Base-by-base conservation (phyloP, 1,284 basidiomycete species). In the Malassezia vespertilionis region DNA sequence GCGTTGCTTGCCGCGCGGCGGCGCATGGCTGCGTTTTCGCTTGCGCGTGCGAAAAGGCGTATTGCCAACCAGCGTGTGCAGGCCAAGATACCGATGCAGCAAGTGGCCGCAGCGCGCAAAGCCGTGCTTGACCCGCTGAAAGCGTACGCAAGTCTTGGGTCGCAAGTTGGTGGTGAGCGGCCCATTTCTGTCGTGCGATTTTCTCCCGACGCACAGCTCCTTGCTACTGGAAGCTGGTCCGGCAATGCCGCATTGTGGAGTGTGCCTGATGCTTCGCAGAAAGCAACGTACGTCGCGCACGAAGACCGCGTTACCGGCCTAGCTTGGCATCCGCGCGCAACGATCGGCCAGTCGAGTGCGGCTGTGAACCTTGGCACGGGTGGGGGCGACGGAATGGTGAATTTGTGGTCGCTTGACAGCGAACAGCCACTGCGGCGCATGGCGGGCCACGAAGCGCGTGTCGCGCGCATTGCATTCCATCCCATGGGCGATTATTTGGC, bases 301-400 rank as follows among this genome's bases (percentile, higher is more conserved):
- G 80, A 76, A 31, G 93, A 97, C 69, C 83, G 85, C 50, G 80
- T 97, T 15, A 87, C 90, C 37, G 93, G 93, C 14, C 80, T 95
- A 22, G 89, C 90, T 24, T 99, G 93, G 93, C 91, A 97, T 75
- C 93, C 93, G 0, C 76, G 80, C 60, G 89, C 91, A 15, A 95
- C 90, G 0, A 64, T 91, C n/a, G 76, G 79, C 0, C 84, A 86
- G 61, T 76, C 77, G 9, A 74, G 78, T 41, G 76, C 79, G 26
- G 65, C 77, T 0, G 82, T 87, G 14, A 96, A 95, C 68, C 77
- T 99, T 40, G 89, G 81, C 4, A 91, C 88, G 45, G 88, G 89
- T 33, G 89, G 83, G 4, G 89, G 82, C 11, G 93, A 99, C 69
- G 79, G 79, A 35, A 80, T 77, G 48, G 79, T 97, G 32, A 80